Evolutionary conservation across 1,139 yeast species (phyloP), one percentile per base, ranked within the genome.

Genomic region (Blastobotrys capitulatus): DNA sequence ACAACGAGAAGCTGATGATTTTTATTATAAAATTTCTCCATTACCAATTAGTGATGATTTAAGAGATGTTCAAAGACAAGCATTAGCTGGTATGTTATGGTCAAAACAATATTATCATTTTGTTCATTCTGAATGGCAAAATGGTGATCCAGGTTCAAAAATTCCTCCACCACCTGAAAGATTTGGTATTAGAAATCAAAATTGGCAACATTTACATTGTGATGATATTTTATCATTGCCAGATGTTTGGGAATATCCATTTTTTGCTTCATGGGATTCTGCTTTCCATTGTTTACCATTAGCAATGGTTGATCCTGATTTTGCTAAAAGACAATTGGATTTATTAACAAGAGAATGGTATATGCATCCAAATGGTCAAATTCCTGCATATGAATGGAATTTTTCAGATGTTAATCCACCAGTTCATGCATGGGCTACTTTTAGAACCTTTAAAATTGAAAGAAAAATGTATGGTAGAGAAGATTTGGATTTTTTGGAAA

Each of bases 351-450:
- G 97, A 62, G 97, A 90, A 68, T 90, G 97, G 97, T 90, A 89
- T 68, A 88, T 89, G 95, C 97, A 92, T 68, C 97, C 97, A 42
- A 90, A 90, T 66, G 97, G 97, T n/a, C 97, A 90, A 69, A 82
- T 89, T 57, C 97, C 97, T 0, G 97, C 97, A 19, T 90, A 90
- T 66, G 97, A 90, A 68, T 90, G 97, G 97, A 90, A 90, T 67
- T 90, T 90, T 62, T 77, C 88, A 56, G 97, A 90, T 67, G 96
- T 92, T 19, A 90, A 90, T 65, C 97, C 97, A 1, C 97, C 97
- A 1, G 97, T 90, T 37, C 97, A 90, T 66, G 97, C 97, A 0
- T 90, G 97, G 97, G 85, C 97, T 0, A 85, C 95, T 8, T 90
- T 83, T 67, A 78, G 97, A 62, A 88, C 88, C 44, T 90, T 82